Base-by-base conservation (phyloP, 805 yeast genomes). In the Millerozyma miso region DNA sequence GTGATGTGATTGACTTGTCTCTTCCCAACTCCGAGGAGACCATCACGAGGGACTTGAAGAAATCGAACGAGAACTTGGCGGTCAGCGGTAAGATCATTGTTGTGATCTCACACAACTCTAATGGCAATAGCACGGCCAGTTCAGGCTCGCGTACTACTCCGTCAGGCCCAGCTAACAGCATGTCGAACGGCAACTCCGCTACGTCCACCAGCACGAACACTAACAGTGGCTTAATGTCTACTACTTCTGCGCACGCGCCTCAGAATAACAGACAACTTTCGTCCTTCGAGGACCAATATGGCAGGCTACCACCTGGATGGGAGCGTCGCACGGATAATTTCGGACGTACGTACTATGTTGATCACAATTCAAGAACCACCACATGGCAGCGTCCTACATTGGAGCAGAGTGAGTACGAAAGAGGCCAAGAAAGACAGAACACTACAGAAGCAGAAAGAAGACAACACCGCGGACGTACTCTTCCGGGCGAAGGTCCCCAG, bases 221-320 rank as follows among this genome's bases (percentile, higher is more conserved):
- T 3, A 39, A 54, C 16, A 44, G 51, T 13, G 10, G 51, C 4
- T 43, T 55, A 15, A 40, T 56, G 13, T 44, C 48, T 7, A 41
- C 54, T 8, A 40, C 37, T 5, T 4, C 15, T 7, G 38, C 35
- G 31, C 33, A 36, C 7, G 34, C 26, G 12, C 19, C 47, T 7
- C 26, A 45, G 16, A 44, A 57, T 4, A 65, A 67, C 52, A 79
- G 89, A 56, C 95, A 84, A 58, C 84, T 83, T 55, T 86, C 96
- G 4, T 88, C 98, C 1, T 93, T 93, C 62, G 99, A 93, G 67
- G 99, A 93, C 67, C 98, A 91, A 63, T 80, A 82, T 55, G 99
- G 99, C 35, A 77, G 97, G 59, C 74, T 93, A 52, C 99, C 99
- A 3, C 88, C 97, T 4, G 99, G 99, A 3, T 93, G 99, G 98